Evolutionary conservation across 2,329 filamentous ascomycete genomes (phyloP).

Genomic region (Fusarium haematococcum): DNA sequence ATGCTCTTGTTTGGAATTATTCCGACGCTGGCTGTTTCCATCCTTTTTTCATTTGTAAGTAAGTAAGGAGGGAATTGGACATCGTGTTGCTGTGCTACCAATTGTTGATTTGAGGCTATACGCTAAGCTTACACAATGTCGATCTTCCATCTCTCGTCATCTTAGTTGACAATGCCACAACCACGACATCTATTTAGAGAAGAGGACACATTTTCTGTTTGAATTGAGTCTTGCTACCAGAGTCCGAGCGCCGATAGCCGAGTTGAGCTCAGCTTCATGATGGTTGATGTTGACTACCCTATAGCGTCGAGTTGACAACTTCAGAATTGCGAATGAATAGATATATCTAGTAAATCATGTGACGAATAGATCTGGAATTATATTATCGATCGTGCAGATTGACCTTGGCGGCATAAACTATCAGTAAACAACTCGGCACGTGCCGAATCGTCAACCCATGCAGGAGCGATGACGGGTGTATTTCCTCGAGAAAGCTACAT

Average conservation of each 20-base stretch:
- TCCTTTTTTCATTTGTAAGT: not conserved
- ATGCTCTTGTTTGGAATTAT: constrained; percentile 8
- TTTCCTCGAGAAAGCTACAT: not conserved
- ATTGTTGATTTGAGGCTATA: not conserved
- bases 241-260: not conserved
- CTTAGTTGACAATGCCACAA: constrained; percentile 6
- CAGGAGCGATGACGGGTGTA: not conserved
- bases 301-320: not conserved
- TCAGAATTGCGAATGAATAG: not conserved
- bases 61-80: not conserved
- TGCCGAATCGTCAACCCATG: not conserved
- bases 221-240: not conserved
- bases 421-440: not conserved
- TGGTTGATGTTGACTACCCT: not conserved
- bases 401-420: not conserved
- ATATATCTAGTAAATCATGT: not conserved
- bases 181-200: not conserved
- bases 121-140: not conserved
- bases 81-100: not conserved
- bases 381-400: not conserved
- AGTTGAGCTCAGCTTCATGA: not conserved
- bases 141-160: constrained; percentile 20
- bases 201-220: constrained; percentile 1
- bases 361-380: not conserved
- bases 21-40: not conserved